Conservation (phyloP, 129 eudicot species). For the Chrysanthemum makinoi region DNA sequence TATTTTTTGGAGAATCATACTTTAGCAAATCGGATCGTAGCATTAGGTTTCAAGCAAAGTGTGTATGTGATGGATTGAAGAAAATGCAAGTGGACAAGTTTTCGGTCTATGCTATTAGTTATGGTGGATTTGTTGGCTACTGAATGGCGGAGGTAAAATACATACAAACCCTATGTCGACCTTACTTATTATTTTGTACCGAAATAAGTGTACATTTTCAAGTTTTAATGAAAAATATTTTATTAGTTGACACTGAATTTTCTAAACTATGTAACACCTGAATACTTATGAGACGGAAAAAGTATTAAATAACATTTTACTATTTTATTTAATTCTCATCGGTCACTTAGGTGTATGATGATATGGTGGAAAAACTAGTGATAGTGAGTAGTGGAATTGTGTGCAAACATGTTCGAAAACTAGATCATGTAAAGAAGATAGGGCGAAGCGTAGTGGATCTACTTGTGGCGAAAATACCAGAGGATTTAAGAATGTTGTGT, state of each 20-base stretch:
- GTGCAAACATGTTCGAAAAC: conserved; percentile 40
- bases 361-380: conserved; percentile 64
- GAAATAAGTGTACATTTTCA: no score
- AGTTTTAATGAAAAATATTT: no score
- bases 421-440: conserved; percentile 40
- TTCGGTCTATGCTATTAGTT: conserved; percentile 65
- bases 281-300: no score
- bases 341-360: conserved; percentile 21
- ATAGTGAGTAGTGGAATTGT: conserved; percentile 68
- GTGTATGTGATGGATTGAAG: conserved; percentile 48
- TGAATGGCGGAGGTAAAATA: conserved; percentile 53
- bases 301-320: no score
- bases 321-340: no score
- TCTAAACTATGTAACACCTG: no score
- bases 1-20: conserved; percentile 67
- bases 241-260: no score
- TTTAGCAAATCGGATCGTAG: conserved; percentile 39
- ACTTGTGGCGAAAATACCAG: conserved; percentile 51
- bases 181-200: no score
- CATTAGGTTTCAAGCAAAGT: conserved; percentile 56
- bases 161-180: no score
- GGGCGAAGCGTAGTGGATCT: conserved; percentile 48
- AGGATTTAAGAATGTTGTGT: conserved; percentile 39
- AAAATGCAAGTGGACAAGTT: conserved; percentile 55
- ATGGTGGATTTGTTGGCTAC: conserved; percentile 80